phyloP scores from a whole-genome alignment of 2,329 filamentous ascomycete genomes.

The Penicillium glabrum region DNA sequence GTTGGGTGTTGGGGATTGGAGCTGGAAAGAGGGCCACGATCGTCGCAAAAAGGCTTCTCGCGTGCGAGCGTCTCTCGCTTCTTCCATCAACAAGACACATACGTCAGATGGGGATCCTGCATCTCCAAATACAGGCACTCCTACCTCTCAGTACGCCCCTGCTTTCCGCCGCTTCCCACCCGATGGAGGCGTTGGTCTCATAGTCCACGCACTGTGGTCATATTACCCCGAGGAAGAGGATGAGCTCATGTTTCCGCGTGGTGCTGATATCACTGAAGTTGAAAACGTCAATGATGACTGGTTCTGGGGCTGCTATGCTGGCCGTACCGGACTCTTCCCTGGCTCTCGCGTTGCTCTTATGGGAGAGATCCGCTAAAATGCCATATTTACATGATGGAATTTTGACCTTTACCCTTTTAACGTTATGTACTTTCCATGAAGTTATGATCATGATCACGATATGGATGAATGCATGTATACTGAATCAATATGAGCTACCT shows the following conservation, averaged over 20 bases:
- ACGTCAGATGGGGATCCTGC: slow-evolving; percentile 16
- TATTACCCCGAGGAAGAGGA: slow-evolving; percentile 72
- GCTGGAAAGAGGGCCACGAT: slow-evolving; percentile 43
- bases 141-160: slow-evolving; percentile 11
- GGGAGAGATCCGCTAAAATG: not conserved
- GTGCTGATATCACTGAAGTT: slow-evolving; percentile 78
- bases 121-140: slow-evolving; percentile 10
- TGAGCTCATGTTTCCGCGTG: slow-evolving; percentile 80
- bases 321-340: slow-evolving; percentile 75
- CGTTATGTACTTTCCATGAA: slow-evolving; percentile 7
- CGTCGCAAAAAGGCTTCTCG: slow-evolving; percentile 40
- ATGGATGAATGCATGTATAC: slow-evolving; percentile 9
- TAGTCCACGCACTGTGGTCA: slow-evolving; percentile 67
- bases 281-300: slow-evolving; percentile 90
- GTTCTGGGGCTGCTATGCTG: slow-evolving; percentile 85
- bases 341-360: slow-evolving; percentile 67
- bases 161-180: slow-evolving; percentile 61
- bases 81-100: slow-evolving; percentile 2
- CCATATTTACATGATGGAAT: not conserved
- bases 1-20: slow-evolving; percentile 38
- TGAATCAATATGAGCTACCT: not conserved
- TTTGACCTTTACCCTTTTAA: not conserved
- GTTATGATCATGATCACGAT: slow-evolving; percentile 14
- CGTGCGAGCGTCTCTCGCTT: slow-evolving; percentile 18
- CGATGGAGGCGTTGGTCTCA: slow-evolving; percentile 69